Evolutionary conservation across 129 eudicot genomes (phyloP).

Genomic region (Escallonia herrerae): DNA sequence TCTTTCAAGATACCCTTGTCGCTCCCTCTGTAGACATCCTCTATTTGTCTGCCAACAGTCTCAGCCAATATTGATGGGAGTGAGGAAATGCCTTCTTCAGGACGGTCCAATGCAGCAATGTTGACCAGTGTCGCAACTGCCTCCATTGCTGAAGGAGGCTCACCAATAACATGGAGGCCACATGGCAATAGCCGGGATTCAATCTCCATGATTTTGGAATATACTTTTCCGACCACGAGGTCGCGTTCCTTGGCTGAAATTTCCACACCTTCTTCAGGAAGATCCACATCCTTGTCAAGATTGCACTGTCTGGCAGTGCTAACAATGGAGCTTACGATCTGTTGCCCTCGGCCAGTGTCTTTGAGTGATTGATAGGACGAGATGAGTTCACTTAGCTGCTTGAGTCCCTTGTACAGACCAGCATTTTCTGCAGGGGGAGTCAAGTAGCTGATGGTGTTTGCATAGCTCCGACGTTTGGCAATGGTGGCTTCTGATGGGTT

Average conservation of each 20-base stretch:
- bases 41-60: conserved; percentile 82
- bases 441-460: conserved; percentile 90
- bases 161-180: conserved; percentile 98
- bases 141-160: conserved; percentile 98
- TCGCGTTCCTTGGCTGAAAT: conserved; percentile 73
- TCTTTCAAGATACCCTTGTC: conserved; percentile 90
- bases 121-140: conserved; percentile 97
- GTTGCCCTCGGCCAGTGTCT: conserved; percentile 94
- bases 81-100: conserved; percentile 72
- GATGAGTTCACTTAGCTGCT: conserved; percentile 93
- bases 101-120: conserved; percentile 96
- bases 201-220: conserved; percentile 97
- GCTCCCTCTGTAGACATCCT: conserved; percentile 85
- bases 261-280: conserved; percentile 83
- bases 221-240: conserved; percentile 89
- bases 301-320: conserved; percentile 97
- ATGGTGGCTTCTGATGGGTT: conserved; percentile 98
- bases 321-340: conserved; percentile 85
- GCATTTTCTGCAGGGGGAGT: conserved; percentile 99
- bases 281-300: conserved; percentile 97
- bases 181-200: conserved; percentile 92
- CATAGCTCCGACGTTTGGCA: conserved; percentile 91
- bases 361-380: conserved; percentile 93
- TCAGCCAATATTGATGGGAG: conserved; percentile 87
- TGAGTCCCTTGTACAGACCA: conserved; percentile 95